phyloP scores from a whole-genome alignment of 345 rosid genomes.

The Viola odorata region DNA sequence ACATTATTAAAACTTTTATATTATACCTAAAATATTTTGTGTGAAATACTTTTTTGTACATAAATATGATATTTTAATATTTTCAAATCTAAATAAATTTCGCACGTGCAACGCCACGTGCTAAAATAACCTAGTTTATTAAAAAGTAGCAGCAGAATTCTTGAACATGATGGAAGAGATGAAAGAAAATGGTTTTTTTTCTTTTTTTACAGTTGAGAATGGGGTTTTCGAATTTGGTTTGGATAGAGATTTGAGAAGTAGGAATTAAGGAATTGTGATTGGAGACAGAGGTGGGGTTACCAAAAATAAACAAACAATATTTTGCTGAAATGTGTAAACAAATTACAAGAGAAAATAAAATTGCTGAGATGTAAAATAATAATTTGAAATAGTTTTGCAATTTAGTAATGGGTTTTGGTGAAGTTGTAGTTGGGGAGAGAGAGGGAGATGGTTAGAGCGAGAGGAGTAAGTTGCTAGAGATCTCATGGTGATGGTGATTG shows the following conservation, averaged over 20 bases:
- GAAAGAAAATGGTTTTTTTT: neutral
- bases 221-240: slow-evolving; percentile 45
- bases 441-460: slow-evolving; percentile 13
- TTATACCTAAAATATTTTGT: no score
- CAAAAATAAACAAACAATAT: slow-evolving; percentile 2
- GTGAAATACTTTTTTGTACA: no score
- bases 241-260: slow-evolving; percentile 34
- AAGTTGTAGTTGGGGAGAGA: neutral
- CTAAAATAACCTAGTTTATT: no score
- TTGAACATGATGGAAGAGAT: slow-evolving; percentile 1
- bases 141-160: neutral
- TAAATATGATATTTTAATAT: no score
- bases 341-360: neutral
- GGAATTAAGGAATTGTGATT: slow-evolving; percentile 46
- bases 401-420: neutral
- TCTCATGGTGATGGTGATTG: slow-evolving; percentile 32
- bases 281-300: slow-evolving; percentile 21
- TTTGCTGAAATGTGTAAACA: neutral
- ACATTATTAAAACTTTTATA: no score
- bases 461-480: slow-evolving; percentile 15
- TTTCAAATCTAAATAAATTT: no score
- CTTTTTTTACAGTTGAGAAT: slow-evolving; percentile 29
- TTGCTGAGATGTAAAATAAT: neutral
- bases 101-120: no score
- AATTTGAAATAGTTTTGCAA: no score